These are phyloP conservation scores for Coniochaeta sp. DNA, from an alignment of 2,329 filamentous ascomycete species.

Conservation along the genomic window DNA sequence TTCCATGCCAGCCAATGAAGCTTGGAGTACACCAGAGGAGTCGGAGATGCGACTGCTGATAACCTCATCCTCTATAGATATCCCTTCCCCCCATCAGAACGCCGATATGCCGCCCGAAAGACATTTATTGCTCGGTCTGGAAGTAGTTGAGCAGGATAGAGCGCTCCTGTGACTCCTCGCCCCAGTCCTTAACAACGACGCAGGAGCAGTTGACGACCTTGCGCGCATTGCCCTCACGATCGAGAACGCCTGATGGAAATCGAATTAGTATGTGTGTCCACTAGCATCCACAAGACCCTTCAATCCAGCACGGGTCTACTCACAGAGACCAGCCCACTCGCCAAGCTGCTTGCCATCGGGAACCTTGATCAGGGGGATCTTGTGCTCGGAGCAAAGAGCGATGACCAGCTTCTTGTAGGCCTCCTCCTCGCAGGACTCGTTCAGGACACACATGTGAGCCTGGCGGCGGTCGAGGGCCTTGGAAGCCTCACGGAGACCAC, in stretches of 20 bases:
- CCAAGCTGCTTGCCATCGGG: conserved; percentile 99
- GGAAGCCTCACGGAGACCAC: conserved; percentile 94
- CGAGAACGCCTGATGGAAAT: conserved; percentile 75
- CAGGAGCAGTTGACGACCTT: conserved; percentile 99
- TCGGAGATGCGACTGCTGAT: conserved; percentile 23
- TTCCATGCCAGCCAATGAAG: conserved; percentile 35
- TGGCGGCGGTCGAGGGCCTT: conserved; percentile 98
- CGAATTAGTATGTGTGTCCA: conserved; percentile 1
- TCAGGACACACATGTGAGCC: conserved; percentile 99
- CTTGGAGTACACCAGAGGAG: conserved; percentile 36
- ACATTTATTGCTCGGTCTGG: conserved; percentile 72
- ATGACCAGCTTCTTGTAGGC: conserved; percentile 99
- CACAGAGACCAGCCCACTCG: conserved; percentile 99
- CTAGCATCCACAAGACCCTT: background rate
- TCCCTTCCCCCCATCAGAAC: conserved; percentile 14
- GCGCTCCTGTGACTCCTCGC: conserved; percentile 99
- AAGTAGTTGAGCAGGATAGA: conserved; percentile 99
- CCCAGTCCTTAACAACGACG: conserved; percentile 99
- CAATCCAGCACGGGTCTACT: conserved; percentile 34
- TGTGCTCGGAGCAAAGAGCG: conserved; percentile 98
- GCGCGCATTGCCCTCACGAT: conserved; percentile 98
- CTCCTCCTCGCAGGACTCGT: conserved; percentile 99
- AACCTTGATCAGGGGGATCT: conserved; percentile 99
- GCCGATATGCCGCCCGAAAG: conserved; percentile 19
- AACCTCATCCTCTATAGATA: conserved; percentile 28